phyloP scores from a whole-genome alignment of 1,284 basidiomycete genomes.

The Apiotrichum siamense region DNA sequence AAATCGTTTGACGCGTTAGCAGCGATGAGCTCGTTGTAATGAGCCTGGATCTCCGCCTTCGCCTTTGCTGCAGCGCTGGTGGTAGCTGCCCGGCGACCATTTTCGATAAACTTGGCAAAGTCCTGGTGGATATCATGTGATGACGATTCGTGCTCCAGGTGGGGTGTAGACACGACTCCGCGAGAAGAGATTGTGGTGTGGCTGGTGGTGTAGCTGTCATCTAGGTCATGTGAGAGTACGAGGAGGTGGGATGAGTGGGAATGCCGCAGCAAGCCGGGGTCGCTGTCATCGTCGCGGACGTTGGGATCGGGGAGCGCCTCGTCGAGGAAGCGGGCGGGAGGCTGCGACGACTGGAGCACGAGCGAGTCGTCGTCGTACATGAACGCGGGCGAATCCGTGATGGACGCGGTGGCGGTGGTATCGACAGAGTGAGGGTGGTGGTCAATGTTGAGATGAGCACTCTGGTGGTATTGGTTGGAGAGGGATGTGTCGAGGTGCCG shows the following conservation, averaged over 20 bases:
- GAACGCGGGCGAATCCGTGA: neutral
- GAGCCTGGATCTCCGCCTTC: neutral
- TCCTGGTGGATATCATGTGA: neutral
- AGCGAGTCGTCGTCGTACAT: conserved; percentile 3
- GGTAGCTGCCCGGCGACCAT: no score
- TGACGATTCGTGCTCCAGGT: neutral
- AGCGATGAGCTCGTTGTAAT: neutral
- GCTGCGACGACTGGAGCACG: neutral
- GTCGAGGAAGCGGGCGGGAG: neutral
- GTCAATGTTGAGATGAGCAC: neutral
- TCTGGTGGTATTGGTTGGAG: conserved; percentile 1
- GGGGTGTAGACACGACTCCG: no score
- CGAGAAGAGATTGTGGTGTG: no score
- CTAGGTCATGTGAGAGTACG: no score
- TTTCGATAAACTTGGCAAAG: neutral
- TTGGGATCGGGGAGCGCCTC: neutral
- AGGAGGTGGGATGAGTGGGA: no score
- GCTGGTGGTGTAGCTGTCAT: neutral
- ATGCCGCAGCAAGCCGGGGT: neutral
- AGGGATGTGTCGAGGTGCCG: neutral
- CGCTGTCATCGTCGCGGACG: neutral
- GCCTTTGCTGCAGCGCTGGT: neutral
- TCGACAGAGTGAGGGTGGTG: neutral
- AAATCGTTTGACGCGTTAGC: no score
- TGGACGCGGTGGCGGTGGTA: neutral